Base-by-base conservation (phyloP, 441 rosid genomes). In the Gossypium lobatum region DNA sequence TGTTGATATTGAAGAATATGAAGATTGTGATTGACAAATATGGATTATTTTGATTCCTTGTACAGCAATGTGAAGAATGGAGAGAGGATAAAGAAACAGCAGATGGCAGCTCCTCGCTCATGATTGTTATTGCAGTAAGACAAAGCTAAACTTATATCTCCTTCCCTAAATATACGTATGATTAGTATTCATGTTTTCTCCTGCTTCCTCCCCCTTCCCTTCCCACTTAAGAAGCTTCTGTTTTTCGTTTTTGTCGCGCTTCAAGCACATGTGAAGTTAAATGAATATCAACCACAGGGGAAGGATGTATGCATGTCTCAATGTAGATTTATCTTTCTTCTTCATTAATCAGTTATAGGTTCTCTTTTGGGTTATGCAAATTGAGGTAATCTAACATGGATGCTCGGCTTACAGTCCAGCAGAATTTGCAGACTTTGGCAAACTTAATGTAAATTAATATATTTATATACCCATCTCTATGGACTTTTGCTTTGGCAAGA, bases 51-150 rank as follows among this genome's bases (percentile, higher is more conserved):
- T 61, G 1, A 28, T 20, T 65, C 20, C 4, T 57, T 23, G 21
- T 55, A 4, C 92, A 95, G 98, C 78, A 85, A 85, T 86, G 97
- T 95, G 75, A 86, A 82, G 78, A 85, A 89, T 50, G 84, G 78
- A 6, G 91, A 88, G 76, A 83, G 88, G 83, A 83, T 93, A 78
- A 93, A 86, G 89, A 95, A 95, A 83, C 98, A 93, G 83, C 98
- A 93, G 81, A 83, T 95, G 93, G 98, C 98, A 4, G 92, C 93
- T 61, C 98, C 99, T 55, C 94, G 99, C 8, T 84, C 91, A 46
- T 95, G 84, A 88, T 65, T 4, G 71, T 59, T 60, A 10, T 14
- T 28, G 37, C 39, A 14, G 46, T 18, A 21, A 9, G 46, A 59
- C 61, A 9, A 52, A 50, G 16, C 42, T 28, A 28, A 28, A 60